Conservation (phyloP, 2,329 filamentous ascomycete species). For the Aspergillus nomiae region DNA sequence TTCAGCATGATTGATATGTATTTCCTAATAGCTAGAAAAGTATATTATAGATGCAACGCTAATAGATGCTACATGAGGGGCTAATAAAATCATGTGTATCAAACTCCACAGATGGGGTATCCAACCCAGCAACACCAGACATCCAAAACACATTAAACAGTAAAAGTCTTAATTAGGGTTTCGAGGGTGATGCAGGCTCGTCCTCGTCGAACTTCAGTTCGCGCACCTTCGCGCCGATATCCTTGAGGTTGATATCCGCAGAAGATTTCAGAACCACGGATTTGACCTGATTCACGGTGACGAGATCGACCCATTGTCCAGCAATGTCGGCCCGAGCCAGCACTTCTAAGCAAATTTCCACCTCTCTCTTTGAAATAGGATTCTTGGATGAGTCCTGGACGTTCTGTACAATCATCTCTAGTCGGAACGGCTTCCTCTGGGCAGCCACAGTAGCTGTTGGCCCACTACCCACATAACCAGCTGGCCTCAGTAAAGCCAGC, state of each 20-base stretch:
- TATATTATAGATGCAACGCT: slow-evolving; percentile 20
- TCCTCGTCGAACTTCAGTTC: slow-evolving; percentile 32
- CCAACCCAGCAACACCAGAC: slow-evolving; percentile 9
- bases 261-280: slow-evolving; percentile 51
- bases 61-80: slow-evolving; percentile 20
- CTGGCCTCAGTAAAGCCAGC: slow-evolving; percentile 61
- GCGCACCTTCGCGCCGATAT: slow-evolving; percentile 36
- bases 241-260: slow-evolving; percentile 36
- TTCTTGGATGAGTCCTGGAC: slow-evolving; percentile 66
- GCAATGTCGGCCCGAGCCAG: slow-evolving; percentile 51
- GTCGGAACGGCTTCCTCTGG: slow-evolving; percentile 65
- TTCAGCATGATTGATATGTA: background rate
- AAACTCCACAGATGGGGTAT: slow-evolving; percentile 28
- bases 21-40: background rate
- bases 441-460: slow-evolving; percentile 34
- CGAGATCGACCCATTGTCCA: slow-evolving; percentile 52
- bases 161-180: slow-evolving; percentile 10
- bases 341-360: slow-evolving; percentile 50
- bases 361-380: slow-evolving; percentile 53
- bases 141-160: slow-evolving; percentile 13
- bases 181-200: slow-evolving; percentile 18
- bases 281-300: slow-evolving; percentile 48
- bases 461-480: slow-evolving; percentile 34
- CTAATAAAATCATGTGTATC: slow-evolving; percentile 27
- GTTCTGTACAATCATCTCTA: slow-evolving; percentile 64